These are phyloP conservation scores for Trichoderma afroharzianum DNA, from an alignment of 2,329 filamentous ascomycete genomes.

Conservation along the genomic window DNA sequence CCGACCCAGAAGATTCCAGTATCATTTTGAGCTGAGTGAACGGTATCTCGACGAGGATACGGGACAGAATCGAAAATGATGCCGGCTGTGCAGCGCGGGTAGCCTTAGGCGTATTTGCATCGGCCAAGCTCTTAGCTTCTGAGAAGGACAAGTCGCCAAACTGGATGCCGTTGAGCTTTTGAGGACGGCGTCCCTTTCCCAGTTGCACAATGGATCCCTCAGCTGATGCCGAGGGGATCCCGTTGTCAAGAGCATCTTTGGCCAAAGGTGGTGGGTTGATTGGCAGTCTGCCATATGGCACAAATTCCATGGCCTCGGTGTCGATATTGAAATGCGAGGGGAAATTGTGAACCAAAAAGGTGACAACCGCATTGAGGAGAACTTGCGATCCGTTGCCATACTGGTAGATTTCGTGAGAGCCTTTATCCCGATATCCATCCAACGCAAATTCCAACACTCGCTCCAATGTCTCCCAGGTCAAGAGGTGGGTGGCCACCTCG, in stretches of 20 bases:
- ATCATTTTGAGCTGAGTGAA: slow-evolving; percentile 63
- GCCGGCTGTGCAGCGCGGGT: slow-evolving; percentile 27
- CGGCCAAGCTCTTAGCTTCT: slow-evolving; percentile 25
- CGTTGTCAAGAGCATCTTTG: slow-evolving; percentile 24
- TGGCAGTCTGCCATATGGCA: slow-evolving; percentile 41
- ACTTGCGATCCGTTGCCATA: slow-evolving; percentile 50
- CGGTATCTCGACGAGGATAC: slow-evolving; percentile 66
- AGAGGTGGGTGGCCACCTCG: slow-evolving; percentile 53
- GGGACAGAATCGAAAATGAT: slow-evolving; percentile 55
- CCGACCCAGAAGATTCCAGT: slow-evolving; percentile 56
- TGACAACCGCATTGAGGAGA: slow-evolving; percentile 53
- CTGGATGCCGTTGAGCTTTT: slow-evolving; percentile 59
- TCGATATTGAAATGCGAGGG: slow-evolving; percentile 59
- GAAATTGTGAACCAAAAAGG: slow-evolving; percentile 59
- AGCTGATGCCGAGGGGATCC: not conserved
- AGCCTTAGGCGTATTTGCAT: slow-evolving; percentile 31
- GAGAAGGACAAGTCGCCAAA: slow-evolving; percentile 62
- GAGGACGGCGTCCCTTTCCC: slow-evolving; percentile 40
- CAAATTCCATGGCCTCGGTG: slow-evolving; percentile 35
- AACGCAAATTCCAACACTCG: slow-evolving; percentile 58
- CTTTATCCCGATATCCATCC: slow-evolving; percentile 33
- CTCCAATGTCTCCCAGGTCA: slow-evolving; percentile 63
- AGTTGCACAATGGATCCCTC: slow-evolving; percentile 36
- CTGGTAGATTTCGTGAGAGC: slow-evolving; percentile 44
- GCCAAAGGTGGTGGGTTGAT: slow-evolving; percentile 22